Evolutionary conservation across 495 filamentous ascomycete genomes (phyloP).

Genomic region (Glarea lozoyensis): DNA sequence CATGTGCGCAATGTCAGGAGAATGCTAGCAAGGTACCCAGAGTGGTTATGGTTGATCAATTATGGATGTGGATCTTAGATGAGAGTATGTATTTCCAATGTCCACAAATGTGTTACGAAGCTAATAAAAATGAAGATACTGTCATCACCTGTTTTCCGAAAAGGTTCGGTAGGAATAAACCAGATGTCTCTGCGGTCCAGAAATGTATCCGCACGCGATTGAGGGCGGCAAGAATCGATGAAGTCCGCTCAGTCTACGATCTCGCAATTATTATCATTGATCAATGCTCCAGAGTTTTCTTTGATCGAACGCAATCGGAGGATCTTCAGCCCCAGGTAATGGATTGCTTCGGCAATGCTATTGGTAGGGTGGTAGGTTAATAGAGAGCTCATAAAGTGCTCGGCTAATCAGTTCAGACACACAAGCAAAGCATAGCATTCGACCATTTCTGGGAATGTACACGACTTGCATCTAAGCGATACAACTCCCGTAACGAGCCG

Average conservation of each 20-base stretch:
- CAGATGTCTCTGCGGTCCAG: constrained; percentile 3
- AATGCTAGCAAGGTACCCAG: constrained; percentile 6
- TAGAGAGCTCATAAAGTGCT: no score
- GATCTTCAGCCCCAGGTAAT: constrained; percentile 2
- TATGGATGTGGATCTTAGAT: constrained; percentile 12
- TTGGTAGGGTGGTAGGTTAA: constrained; percentile 4
- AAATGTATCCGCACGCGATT: not conserved
- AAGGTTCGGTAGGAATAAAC: constrained; percentile 14
- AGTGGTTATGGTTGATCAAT: constrained; percentile 12
- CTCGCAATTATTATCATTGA: constrained; percentile 5
- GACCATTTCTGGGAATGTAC: no score
- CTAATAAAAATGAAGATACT: constrained; percentile 1
- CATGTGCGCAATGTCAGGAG: no score
- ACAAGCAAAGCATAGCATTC: no score
- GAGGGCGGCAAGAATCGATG: not conserved
- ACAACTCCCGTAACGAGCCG: no score
- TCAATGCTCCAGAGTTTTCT: constrained; percentile 7
- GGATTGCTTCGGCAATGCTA: constrained; percentile 1
- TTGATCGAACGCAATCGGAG: constrained; percentile 2
- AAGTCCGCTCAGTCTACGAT: constrained; percentile 5
- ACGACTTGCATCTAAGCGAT: no score
- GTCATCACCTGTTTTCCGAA: constrained; percentile 12
- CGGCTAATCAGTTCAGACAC: no score
- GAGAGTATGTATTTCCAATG: constrained; percentile 10
- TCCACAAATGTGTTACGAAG: no score